Evolutionary conservation across 495 filamentous ascomycete genomes (phyloP), one percentile per base, ranked within the genome.

Genomic region (Penicillium daleae): DNA sequence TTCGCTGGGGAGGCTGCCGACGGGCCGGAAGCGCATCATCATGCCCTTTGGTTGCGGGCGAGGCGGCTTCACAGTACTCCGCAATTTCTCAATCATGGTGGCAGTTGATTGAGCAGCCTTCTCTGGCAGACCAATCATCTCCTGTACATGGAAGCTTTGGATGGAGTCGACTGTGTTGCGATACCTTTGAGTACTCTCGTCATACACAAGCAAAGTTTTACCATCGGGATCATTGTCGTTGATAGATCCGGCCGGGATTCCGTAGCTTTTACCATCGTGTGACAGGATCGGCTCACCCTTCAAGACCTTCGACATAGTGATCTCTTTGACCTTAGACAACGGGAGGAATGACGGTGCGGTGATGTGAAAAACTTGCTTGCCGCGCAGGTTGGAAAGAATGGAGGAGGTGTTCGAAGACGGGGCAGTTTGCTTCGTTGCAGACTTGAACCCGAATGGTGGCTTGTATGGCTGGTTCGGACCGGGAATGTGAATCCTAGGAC

Each of bases 11-110:
- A 76, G 73, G 66, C 83, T 84, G 31, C 84, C 84, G 12, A 83
- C 78, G 10, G 85, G 86, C 22, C 75, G 73, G 65, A 81, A 88
- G 24, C 85, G 82, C 86, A 89, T 89, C 56, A 80, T 83, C 58
- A 89, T 57, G 40, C 85, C 80, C 63, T 83, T 84, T 21, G 84
- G 84, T 59, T 89, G 86, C 33, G 76, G 79, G 22, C 76, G 72
- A n/a, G 70, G 78, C 21, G 71, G 79, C 56, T 79, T 79, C 49
- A 80, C 72, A n/a, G 67, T 55, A 33, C 74, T 72, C 22, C 75
- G 75, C 21, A 79, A 67, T 6, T 76, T 74, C 55, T 68, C 74
- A 33, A 79, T 64, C 4, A 70, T 74, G 3, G 69, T 48, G 54
- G 73, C n/a, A 50, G 62, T 60, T 21, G 56, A 27, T 22, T 37